Percentiles rank a stretch among this genome's conserved stretches.
phyloP scores from a whole-genome alignment of 306 rosid genomes.

The Cicer yamashitae region DNA sequence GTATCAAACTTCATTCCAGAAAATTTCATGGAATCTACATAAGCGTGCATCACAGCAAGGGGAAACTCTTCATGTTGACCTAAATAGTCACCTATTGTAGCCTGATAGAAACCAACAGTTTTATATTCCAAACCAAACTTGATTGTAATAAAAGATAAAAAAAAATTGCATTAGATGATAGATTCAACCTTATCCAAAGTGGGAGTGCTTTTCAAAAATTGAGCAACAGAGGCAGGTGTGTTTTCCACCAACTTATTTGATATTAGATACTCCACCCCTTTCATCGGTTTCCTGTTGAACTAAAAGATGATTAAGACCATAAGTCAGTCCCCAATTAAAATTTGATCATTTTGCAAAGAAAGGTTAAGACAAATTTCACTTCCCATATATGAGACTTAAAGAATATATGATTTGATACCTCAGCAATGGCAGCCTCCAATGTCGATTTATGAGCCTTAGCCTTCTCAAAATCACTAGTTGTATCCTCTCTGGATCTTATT shows the following conservation, averaged over 20 bases:
- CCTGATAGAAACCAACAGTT: conserved; percentile 62
- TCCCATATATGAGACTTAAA: conserved; percentile 40
- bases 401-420: conserved; percentile 55
- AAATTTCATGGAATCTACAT: conserved; percentile 90
- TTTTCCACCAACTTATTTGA: conserved; percentile 90
- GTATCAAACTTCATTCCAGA: conserved; percentile 88
- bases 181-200: conserved; percentile 84
- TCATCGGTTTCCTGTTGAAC: conserved; percentile 92
- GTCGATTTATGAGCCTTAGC: conserved; percentile 98
- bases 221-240: conserved; percentile 86
- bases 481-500: conserved; percentile 69
- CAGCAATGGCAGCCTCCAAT: conserved; percentile 88
- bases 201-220: conserved; percentile 83
- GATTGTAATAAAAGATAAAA: conserved; percentile 34
- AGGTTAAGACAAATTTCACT: conserved; percentile 31
- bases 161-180: conserved; percentile 39
- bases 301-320: conserved; percentile 58
- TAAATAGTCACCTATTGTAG: conserved; percentile 92
- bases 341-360: conserved; percentile 33
- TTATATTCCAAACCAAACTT: conserved; percentile 42
- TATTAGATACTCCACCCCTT: conserved; percentile 85
- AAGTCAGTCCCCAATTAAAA: conserved; percentile 54
- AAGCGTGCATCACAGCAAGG: conserved; percentile 97
- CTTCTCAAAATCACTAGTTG: conserved; percentile 82
- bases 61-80: conserved; percentile 99